Evolutionary conservation across 352 stramenopile species (phyloP).

Genomic region (Aphanomyces invadans): DNA sequence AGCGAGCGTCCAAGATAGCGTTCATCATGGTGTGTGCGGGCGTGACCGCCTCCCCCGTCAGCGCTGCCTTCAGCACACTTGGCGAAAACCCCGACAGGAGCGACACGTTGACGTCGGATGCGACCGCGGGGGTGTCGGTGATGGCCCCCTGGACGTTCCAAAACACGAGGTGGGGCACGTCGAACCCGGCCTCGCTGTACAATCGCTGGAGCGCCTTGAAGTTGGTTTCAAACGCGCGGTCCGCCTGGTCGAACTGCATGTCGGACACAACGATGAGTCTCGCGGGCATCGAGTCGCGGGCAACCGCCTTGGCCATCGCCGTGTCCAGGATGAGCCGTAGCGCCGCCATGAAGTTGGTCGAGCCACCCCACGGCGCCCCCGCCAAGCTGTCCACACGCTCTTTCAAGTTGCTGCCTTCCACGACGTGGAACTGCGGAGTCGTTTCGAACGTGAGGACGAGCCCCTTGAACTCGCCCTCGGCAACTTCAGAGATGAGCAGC

Average conservation of each 20-base stretch:
- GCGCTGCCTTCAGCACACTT: conserved; percentile 36
- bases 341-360: conserved; percentile 56
- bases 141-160: conserved; percentile 57
- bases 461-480: conserved; percentile 40
- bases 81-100: conserved; percentile 49
- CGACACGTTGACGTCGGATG: conserved; percentile 35
- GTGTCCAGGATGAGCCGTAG: conserved; percentile 50
- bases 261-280: conserved; percentile 72
- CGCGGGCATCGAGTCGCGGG: conserved; percentile 41
- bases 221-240: conserved; percentile 38
- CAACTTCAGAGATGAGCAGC: conserved; percentile 37
- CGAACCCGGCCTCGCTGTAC: conserved; percentile 31
- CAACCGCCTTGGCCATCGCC: conserved; percentile 31
- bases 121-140: conserved; percentile 32
- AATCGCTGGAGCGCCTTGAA: conserved; percentile 37
- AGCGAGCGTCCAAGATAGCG: conserved; percentile 33
- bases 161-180: conserved; percentile 55
- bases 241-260: conserved; percentile 70
- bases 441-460: conserved; percentile 50
- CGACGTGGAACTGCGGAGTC: conserved; percentile 34
- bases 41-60: conserved; percentile 27
- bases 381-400: conserved; percentile 28
- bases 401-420: conserved; percentile 32
- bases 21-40: conserved; percentile 33
- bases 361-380: conserved; percentile 36